Percentiles rank a stretch among this genome's conserved stretches.
Conservation (phyloP, 306 rosid species). For the Medicago ruthenica region DNA sequence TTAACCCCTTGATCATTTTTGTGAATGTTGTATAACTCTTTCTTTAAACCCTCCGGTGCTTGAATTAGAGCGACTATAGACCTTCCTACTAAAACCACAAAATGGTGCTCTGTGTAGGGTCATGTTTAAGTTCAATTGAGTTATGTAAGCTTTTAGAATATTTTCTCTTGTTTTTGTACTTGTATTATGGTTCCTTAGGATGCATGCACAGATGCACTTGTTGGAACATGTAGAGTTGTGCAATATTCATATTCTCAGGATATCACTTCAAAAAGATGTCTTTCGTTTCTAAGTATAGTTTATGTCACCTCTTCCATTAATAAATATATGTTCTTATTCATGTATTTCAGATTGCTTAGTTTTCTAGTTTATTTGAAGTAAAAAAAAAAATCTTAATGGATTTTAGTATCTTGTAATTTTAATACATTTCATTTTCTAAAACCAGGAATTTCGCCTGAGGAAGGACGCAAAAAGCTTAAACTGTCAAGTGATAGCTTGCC, state of each 20-base stretch:
- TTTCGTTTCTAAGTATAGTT: slow-evolving; percentile 23
- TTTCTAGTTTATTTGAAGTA: neutral
- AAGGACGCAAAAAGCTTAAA: slow-evolving; percentile 48
- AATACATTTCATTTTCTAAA: slow-evolving; percentile 26
- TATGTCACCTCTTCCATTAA: neutral
- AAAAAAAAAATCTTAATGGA: neutral
- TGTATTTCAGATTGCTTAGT: neutral
- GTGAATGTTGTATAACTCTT: neutral
- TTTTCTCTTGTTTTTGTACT: neutral
- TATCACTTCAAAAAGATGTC: slow-evolving; percentile 21
- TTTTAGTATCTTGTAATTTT: neutral
- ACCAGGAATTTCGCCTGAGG: slow-evolving; percentile 50
- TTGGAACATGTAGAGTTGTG: slow-evolving; percentile 5
- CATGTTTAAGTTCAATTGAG: neutral
- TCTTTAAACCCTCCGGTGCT: neutral
- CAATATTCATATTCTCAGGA: slow-evolving; percentile 17
- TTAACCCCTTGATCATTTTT: neutral
- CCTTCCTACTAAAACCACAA: too few species aligned
- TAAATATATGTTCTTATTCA: slow-evolving; percentile 12
- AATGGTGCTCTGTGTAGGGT: neutral
- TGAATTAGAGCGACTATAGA: neutral
- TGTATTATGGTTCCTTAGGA: neutral
- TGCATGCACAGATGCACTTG: neutral
- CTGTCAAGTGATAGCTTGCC: slow-evolving; percentile 39
- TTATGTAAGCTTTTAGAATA: neutral